phyloP scores from a whole-genome alignment of 345 rosid species.

The Fremontodendron californicum region DNA sequence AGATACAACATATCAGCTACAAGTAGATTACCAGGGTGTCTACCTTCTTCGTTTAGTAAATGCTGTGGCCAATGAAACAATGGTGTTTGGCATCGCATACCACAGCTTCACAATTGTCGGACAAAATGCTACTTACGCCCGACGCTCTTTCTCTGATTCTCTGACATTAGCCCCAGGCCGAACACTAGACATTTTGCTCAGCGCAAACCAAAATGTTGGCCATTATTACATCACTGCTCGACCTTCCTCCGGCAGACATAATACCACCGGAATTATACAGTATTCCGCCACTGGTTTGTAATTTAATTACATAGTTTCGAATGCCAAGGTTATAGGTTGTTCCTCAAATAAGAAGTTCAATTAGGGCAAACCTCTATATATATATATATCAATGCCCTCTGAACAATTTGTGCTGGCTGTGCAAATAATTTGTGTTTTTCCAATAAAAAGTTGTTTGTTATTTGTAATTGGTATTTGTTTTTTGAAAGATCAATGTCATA shows the following conservation, averaged over 20 bases:
- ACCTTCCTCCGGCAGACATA: not conserved
- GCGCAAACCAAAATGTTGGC: slow-evolving; percentile 21
- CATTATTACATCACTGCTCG: slow-evolving; percentile 29
- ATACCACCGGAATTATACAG: not conserved
- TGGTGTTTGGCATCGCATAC: slow-evolving; percentile 24
- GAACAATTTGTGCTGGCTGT: not conserved
- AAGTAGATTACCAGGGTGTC: slow-evolving; percentile 17
- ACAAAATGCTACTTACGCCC: slow-evolving; percentile 24
- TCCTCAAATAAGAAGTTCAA: not conserved
- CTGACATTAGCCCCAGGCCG: slow-evolving; percentile 26
- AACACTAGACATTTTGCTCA: slow-evolving; percentile 30
- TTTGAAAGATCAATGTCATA: too few relatives aligned
- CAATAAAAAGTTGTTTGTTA: not conserved
- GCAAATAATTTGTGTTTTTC: not conserved
- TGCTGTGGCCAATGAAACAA: slow-evolving; percentile 21
- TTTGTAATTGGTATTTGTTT: not conserved
- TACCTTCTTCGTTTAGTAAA: slow-evolving; percentile 32
- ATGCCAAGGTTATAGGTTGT: not conserved
- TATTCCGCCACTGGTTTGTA: not conserved
- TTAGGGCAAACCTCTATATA: not conserved
- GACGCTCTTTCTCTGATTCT: slow-evolving; percentile 12
- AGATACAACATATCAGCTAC: slow-evolving; percentile 12
- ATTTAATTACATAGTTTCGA: not conserved
- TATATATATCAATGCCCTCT: not conserved
- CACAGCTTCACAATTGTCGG: slow-evolving; percentile 35